These are phyloP conservation scores for Prunus kanzakura DNA, from an alignment of 306 rosid species.

Conservation along the genomic window DNA sequence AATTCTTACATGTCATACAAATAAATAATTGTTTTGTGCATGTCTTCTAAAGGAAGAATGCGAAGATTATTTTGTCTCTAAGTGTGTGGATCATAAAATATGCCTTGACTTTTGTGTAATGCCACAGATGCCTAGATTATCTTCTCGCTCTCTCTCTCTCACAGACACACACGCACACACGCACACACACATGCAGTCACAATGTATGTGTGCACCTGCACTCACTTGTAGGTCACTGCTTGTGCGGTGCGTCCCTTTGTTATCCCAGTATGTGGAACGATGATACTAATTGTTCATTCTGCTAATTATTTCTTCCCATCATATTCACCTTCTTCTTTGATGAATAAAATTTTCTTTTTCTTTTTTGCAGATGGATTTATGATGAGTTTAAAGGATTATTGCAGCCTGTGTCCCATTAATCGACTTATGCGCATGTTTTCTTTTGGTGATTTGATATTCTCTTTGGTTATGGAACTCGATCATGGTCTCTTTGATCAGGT, in stretches of 20 bases:
- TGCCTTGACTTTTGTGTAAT: not conserved
- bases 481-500: conserved; percentile 32
- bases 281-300: not conserved
- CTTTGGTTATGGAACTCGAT: conserved; percentile 16
- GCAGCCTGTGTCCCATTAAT: conserved; percentile 58
- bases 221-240: not conserved
- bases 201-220: not conserved
- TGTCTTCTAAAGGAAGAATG: not conserved
- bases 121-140: not conserved
- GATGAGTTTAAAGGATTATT: conserved; percentile 65
- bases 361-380: conserved; percentile 65
- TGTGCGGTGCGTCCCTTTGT: not conserved
- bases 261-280: not conserved
- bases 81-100: not conserved
- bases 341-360: not conserved
- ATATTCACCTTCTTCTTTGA: not conserved
- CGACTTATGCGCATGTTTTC: conserved; percentile 13
- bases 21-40: not conserved
- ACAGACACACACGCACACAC: not conserved
- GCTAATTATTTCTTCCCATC: not conserved
- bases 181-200: not conserved
- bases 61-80: not conserved
- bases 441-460: conserved; percentile 15
- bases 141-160: not conserved
- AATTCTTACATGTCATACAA: not conserved